phyloP scores from a whole-genome alignment of 768 basidiomycete genomes.

The Leccinum disarticulatum region DNA sequence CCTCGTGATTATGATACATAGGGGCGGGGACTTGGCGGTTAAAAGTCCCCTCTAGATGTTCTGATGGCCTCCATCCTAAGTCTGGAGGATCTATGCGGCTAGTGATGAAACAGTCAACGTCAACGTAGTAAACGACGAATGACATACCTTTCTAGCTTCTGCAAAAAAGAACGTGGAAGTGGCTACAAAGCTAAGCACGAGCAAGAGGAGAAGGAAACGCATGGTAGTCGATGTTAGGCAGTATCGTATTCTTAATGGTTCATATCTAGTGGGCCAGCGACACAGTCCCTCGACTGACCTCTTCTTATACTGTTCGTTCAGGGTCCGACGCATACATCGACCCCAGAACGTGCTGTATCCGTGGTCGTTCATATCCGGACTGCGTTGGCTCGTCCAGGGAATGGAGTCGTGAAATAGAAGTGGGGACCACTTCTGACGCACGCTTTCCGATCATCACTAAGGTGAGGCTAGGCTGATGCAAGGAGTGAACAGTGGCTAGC shows the following conservation, averaged over 20 bases:
- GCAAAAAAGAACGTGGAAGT: constrained; percentile 32
- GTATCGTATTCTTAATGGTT: constrained; percentile 22
- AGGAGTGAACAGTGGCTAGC: too few species aligned
- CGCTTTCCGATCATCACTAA: constrained; percentile 12
- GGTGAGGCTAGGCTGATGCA: not conserved
- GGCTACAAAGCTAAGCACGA: constrained; percentile 31
- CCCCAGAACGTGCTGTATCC: constrained; percentile 25
- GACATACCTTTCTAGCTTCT: constrained; percentile 28
- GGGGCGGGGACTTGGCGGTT: constrained; percentile 23
- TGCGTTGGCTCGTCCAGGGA: constrained; percentile 3
- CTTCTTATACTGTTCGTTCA: constrained; percentile 28
- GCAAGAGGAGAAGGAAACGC: constrained; percentile 30
- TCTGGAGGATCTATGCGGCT: constrained; percentile 24
- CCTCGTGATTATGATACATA: constrained; percentile 27
- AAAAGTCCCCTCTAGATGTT: constrained; percentile 26
- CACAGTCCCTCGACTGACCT: not conserved
- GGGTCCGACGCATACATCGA: constrained; percentile 18
- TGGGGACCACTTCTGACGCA: not conserved
- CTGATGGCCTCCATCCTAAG: constrained; percentile 4
- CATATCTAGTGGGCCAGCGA: constrained; percentile 30
- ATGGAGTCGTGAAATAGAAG: constrained; percentile 20
- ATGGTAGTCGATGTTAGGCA: constrained; percentile 9
- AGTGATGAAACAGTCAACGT: constrained; percentile 8
- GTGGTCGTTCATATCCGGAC: constrained; percentile 24
- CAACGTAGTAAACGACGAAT: not conserved